Percentiles rank a stretch among this genome's conserved stretches.
Evolutionary conservation across 257 asterid species (phyloP).

Genomic region (Verbascum thapsus): DNA sequence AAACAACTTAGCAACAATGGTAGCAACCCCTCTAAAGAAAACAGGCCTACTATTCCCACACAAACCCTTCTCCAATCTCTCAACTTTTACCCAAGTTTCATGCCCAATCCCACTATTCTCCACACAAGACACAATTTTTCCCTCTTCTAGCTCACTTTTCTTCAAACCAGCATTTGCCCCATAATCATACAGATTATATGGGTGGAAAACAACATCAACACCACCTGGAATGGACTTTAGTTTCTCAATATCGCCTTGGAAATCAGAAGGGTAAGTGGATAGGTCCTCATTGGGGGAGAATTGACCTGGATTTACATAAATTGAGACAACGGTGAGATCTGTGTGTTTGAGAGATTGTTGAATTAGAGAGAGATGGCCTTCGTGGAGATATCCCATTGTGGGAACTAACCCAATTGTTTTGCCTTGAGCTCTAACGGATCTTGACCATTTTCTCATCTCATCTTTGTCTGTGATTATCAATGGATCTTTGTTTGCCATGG

Average conservation of each 20-base stretch:
- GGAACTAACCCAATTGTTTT: slow-evolving; percentile 80
- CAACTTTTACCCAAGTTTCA: slow-evolving; percentile 87
- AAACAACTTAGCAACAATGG: slow-evolving; percentile 84
- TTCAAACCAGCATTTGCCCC: slow-evolving; percentile 32
- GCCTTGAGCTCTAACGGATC: slow-evolving; percentile 58
- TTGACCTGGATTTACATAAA: slow-evolving; percentile 91
- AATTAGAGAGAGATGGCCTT: slow-evolving; percentile 83
- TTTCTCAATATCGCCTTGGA: slow-evolving; percentile 69
- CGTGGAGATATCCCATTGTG: slow-evolving; percentile 93
- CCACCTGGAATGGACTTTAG: slow-evolving; percentile 56
- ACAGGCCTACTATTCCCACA: slow-evolving; percentile 90
- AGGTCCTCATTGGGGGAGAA: slow-evolving; percentile 92
- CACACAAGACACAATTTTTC: slow-evolving; percentile 58
- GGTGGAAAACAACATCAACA: slow-evolving; percentile 81
- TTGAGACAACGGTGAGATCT: slow-evolving; percentile 64
- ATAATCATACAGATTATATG: slow-evolving; percentile 71
- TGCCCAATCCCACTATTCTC: slow-evolving; percentile 71
- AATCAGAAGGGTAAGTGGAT: slow-evolving; percentile 92
- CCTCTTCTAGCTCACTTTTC: slow-evolving; percentile 24
- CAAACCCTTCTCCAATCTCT: slow-evolving; percentile 76
- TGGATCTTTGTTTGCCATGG: slow-evolving; percentile 57
- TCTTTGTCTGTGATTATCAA: slow-evolving; percentile 61
- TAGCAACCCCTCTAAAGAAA: slow-evolving; percentile 92
- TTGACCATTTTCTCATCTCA: slow-evolving; percentile 84
- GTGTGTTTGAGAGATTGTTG: slow-evolving; percentile 63